Percentiles rank a stretch among this genome's conserved stretches.
phyloP scores from a whole-genome alignment of 306 rosid genomes.

The Trichosanthes truncata region DNA sequence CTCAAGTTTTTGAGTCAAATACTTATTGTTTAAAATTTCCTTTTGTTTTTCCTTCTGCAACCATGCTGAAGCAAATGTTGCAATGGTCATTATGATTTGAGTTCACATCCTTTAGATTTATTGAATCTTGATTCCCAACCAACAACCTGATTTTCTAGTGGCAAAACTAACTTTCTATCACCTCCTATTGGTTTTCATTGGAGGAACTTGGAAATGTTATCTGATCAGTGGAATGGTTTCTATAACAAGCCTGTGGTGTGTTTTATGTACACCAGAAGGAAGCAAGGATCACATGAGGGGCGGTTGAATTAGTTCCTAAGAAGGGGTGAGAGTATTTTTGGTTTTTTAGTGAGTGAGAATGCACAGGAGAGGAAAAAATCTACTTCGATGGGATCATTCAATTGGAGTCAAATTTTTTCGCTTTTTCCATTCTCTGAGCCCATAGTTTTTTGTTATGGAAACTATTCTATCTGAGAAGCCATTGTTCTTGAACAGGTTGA shows the following conservation, averaged over 20 bases:
- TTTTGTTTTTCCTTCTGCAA: not conserved
- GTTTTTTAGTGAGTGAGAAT: not conserved
- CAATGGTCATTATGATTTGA: not conserved
- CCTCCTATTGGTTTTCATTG: not conserved
- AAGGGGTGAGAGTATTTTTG: not conserved
- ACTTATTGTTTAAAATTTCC: not conserved
- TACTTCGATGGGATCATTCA: not conserved
- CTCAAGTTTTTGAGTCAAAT: not conserved
- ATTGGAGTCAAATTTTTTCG: not conserved
- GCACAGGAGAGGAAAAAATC: not conserved
- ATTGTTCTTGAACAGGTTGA: slow-evolving; percentile 29
- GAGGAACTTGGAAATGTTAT: not conserved
- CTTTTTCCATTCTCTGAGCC: not conserved
- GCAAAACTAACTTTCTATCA: not conserved
- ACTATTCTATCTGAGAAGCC: not conserved
- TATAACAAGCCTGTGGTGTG: not conserved
- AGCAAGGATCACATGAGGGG: not conserved
- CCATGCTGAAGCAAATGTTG: not conserved
- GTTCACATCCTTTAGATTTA: not conserved
- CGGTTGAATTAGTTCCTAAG: not conserved
- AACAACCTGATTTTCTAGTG: not conserved
- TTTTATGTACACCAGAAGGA: not conserved
- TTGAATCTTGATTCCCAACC: not conserved
- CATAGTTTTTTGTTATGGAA: not conserved
- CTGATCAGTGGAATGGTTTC: not conserved